phyloP scores from a whole-genome alignment of 352 stramenopile species.

The Globisporangium abappressorium region DNA sequence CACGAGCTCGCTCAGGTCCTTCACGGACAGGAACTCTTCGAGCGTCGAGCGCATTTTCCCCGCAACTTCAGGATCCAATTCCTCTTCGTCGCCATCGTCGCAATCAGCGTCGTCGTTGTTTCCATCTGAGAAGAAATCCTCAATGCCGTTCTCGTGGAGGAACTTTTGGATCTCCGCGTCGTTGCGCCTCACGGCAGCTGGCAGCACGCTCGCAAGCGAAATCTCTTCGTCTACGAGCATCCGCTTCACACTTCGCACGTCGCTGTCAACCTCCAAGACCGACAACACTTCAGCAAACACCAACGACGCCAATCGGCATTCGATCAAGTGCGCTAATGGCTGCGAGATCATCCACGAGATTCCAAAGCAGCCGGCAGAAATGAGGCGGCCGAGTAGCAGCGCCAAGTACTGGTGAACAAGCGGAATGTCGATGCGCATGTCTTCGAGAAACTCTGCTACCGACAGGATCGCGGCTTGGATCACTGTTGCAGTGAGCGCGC shows the following conservation, averaged over 20 bases:
- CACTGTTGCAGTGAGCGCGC: slow-evolving; percentile 58
- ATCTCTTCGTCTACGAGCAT: slow-evolving; percentile 85
- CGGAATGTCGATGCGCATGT: slow-evolving; percentile 85
- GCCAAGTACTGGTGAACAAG: slow-evolving; percentile 79
- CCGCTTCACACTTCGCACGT: slow-evolving; percentile 54
- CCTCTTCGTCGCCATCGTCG: slow-evolving; percentile 44
- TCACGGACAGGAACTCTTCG: slow-evolving; percentile 75
- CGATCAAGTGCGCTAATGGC: slow-evolving; percentile 45
- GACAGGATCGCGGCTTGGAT: slow-evolving; percentile 70
- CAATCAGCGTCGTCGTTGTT: slow-evolving; percentile 40
- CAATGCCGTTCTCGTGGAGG: slow-evolving; percentile 59
- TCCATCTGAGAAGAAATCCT: slow-evolving; percentile 56
- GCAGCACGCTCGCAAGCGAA: slow-evolving; percentile 44
- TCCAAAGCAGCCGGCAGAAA: slow-evolving; percentile 77
- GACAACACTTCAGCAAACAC: slow-evolving; percentile 74
- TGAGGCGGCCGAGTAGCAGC: slow-evolving; percentile 69
- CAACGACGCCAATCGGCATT: slow-evolving; percentile 58
- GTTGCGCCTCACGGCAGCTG: slow-evolving; percentile 33
- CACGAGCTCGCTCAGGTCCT: slow-evolving; percentile 73
- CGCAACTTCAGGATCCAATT: slow-evolving; percentile 59
- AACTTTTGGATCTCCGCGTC: slow-evolving; percentile 51
- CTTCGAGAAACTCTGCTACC: slow-evolving; percentile 81
- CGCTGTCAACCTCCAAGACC: slow-evolving; percentile 73
- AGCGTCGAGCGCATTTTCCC: slow-evolving; percentile 68
- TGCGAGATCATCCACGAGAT: slow-evolving; percentile 78